Percentiles rank a stretch among this genome's conserved stretches.
These are phyloP conservation scores for Rhizopogon roseolus DNA, from an alignment of 768 basidiomycete genomes.

Conservation along the genomic window DNA sequence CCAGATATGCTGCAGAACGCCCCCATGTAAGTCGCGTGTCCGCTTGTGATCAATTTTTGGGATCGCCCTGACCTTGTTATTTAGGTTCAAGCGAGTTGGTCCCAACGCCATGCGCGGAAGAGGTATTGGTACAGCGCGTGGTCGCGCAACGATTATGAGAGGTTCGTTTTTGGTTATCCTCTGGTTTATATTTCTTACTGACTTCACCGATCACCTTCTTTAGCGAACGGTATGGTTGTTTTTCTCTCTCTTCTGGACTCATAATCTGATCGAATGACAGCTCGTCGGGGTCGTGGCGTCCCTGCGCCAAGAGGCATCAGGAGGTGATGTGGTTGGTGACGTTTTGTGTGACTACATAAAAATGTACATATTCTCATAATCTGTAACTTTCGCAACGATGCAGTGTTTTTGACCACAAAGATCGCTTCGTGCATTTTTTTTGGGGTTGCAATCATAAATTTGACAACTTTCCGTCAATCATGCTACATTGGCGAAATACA, in stretches of 20 bases:
- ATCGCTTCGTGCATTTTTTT: not conserved
- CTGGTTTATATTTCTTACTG: constrained; percentile 8
- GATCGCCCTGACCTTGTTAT: constrained; percentile 6
- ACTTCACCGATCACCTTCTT: constrained; percentile 14
- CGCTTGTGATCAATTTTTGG: not conserved
- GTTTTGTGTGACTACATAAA: constrained; percentile 1
- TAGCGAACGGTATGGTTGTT: constrained; percentile 68
- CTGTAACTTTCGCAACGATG: not conserved
- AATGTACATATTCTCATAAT: constrained; percentile 8
- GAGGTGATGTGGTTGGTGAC: constrained; percentile 41
- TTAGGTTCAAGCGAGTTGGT: constrained; percentile 97
- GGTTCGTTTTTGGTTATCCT: constrained; percentile 48
- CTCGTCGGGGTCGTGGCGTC: constrained; percentile 84
- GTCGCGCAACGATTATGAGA: constrained; percentile 97
- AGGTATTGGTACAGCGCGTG: constrained; percentile 98
- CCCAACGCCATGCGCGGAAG: constrained; percentile 98
- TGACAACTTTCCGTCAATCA: too few relatives aligned
- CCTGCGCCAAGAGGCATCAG: constrained; percentile 75
- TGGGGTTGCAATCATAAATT: not conserved
- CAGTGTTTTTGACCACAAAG: not conserved
- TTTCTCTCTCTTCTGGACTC: not conserved
- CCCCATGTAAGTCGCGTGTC: constrained; percentile 71
- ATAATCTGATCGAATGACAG: constrained; percentile 33
- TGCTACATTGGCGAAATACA: too few relatives aligned
- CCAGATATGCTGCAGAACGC: constrained; percentile 99